These are phyloP conservation scores for Breynia disticha DNA, from an alignment of 441 rosid species.

Conservation along the genomic window DNA sequence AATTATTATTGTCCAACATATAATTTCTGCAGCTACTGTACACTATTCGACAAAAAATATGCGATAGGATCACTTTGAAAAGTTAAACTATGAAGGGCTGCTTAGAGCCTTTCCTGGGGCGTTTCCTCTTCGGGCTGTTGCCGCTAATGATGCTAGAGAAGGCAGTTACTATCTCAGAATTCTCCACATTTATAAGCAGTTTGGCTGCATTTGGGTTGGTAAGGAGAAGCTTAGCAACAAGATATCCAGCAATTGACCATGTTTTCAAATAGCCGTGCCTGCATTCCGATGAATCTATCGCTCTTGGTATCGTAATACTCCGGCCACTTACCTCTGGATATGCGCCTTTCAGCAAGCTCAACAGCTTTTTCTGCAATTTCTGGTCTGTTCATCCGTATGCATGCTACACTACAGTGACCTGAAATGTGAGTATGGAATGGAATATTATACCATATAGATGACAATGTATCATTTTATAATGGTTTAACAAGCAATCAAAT, in stretches of 20 bases:
- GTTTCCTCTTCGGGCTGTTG: conserved; percentile 29
- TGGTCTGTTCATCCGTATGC: conserved; percentile 29
- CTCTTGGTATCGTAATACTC: conserved; percentile 32
- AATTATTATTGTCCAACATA: too few species aligned
- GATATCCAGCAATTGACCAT: conserved; percentile 35
- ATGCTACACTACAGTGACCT: conserved; percentile 34
- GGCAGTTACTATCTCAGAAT: conserved; percentile 31
- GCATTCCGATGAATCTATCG: conserved; percentile 30
- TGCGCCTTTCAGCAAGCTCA: conserved; percentile 21
- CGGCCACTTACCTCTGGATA: conserved; percentile 30
- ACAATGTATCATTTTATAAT: neutral
- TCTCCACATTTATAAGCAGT: conserved; percentile 26
- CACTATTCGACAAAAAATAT: neutral
- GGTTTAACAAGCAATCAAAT: conserved; percentile 3
- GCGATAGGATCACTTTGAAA: neutral
- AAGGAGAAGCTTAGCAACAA: conserved; percentile 30
- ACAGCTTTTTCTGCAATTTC: conserved; percentile 30
- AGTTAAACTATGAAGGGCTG: conserved; percentile 21
- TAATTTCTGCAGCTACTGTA: neutral
- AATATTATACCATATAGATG: too few species aligned
- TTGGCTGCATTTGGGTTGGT: conserved; percentile 21
- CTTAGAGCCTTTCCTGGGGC: too few species aligned
- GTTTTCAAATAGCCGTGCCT: conserved; percentile 27
- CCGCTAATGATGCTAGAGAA: conserved; percentile 33
- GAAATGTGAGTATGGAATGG: too few species aligned